Conservation (phyloP, 2,329 filamentous ascomycete genomes). For the Cytospora paraplurivora region DNA sequence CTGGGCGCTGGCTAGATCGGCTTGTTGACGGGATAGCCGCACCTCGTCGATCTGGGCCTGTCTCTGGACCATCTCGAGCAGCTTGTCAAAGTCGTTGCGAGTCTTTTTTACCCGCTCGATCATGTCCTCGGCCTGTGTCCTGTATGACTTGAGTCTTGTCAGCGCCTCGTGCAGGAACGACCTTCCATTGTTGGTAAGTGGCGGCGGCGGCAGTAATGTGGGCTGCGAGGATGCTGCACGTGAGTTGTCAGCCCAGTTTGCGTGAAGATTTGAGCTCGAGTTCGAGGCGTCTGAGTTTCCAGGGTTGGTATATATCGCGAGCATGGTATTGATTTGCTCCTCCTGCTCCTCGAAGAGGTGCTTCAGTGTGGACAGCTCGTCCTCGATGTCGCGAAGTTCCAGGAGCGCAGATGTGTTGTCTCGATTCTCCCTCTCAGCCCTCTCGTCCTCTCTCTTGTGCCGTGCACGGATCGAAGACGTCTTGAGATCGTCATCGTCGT, state of each 20-base stretch:
- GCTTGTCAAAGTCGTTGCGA: slow-evolving; percentile 19
- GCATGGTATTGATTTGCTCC: slow-evolving; percentile 4
- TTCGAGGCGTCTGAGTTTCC: background rate
- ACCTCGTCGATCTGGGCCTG: slow-evolving; percentile 26
- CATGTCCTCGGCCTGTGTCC: slow-evolving; percentile 15
- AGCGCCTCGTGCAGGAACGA: slow-evolving; percentile 12
- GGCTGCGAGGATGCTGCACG: background rate
- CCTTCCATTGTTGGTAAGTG: slow-evolving; percentile 11
- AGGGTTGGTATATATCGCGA: background rate
- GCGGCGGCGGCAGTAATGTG: background rate
- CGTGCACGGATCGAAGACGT: slow-evolving; percentile 42
- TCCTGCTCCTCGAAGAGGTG: slow-evolving; percentile 20
- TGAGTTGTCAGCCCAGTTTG: background rate
- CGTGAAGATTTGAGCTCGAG: background rate
- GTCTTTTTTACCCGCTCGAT: slow-evolving; percentile 9
- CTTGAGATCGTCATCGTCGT: slow-evolving; percentile 44
- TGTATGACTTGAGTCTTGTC: slow-evolving; percentile 6
- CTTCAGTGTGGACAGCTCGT: slow-evolving; percentile 13
- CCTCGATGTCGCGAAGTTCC: slow-evolving; percentile 24
- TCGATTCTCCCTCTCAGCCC: slow-evolving; percentile 17
- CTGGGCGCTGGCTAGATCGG: slow-evolving; percentile 29
- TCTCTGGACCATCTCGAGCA: slow-evolving; percentile 19
- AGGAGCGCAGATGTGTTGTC: slow-evolving; percentile 21
- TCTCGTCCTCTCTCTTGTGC: slow-evolving; percentile 41
- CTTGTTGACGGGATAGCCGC: slow-evolving; percentile 23